Evolutionary conservation across 2,329 filamentous ascomycete genomes (phyloP).

Genomic region (Fusarium illudens): DNA sequence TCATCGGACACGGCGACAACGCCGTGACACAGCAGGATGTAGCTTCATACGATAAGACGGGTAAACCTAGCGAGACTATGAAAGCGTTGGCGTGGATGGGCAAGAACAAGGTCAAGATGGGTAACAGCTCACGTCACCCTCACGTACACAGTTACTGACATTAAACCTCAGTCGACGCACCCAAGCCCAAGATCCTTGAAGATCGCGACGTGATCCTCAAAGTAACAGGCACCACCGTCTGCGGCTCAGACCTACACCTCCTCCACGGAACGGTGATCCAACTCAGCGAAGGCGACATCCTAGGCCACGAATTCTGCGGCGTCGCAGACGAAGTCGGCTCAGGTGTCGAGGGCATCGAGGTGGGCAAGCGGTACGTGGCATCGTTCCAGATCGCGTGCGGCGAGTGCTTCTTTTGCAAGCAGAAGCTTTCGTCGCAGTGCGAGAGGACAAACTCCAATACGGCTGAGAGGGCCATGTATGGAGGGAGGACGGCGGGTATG

Average conservation of each 20-base stretch:
- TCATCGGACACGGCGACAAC: slow-evolving; percentile 72
- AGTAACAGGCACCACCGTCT: slow-evolving; percentile 71
- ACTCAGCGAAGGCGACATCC: slow-evolving; percentile 70
- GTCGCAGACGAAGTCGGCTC: slow-evolving; percentile 65
- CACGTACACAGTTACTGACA: neutral
- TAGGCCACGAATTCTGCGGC: slow-evolving; percentile 70
- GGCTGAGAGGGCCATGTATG: slow-evolving; percentile 78
- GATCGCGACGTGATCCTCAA: slow-evolving; percentile 81
- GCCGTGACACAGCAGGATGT: slow-evolving; percentile 74
- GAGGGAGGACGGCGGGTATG: slow-evolving; percentile 76
- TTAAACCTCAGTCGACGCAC: slow-evolving; percentile 61
- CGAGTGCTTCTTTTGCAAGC: slow-evolving; percentile 78
- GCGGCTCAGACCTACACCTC: slow-evolving; percentile 67
- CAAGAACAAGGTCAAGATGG: slow-evolving; percentile 78
- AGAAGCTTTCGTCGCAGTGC: slow-evolving; percentile 82
- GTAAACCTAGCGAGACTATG: slow-evolving; percentile 70
- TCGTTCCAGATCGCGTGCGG: slow-evolving; percentile 85
- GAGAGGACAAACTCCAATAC: slow-evolving; percentile 81
- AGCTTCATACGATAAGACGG: slow-evolving; percentile 61
- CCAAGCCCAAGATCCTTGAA: slow-evolving; percentile 77
- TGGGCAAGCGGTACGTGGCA: slow-evolving; percentile 78
- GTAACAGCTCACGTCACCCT: slow-evolving; percentile 44
- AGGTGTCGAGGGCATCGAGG: slow-evolving; percentile 60
- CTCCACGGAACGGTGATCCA: slow-evolving; percentile 65
- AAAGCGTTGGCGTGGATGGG: slow-evolving; percentile 84